A percentile compares a stretch with the other conserved stretches of the same genome.
These are phyloP conservation scores for Turritis glabra DNA, from an alignment of 345 rosid genomes.

Conservation along the genomic window DNA sequence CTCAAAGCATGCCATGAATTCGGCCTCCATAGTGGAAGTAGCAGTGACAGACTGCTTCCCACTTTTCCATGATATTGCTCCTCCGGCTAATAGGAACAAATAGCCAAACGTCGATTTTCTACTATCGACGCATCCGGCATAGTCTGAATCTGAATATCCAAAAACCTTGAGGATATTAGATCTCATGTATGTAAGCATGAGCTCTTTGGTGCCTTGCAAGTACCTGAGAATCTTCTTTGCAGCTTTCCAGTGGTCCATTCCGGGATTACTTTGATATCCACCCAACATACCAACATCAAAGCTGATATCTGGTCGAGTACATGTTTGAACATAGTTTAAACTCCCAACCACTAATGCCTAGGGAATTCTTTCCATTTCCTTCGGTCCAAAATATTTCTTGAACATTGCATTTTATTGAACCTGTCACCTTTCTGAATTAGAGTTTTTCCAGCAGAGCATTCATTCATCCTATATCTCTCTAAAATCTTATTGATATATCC, in stretches of 20 bases:
- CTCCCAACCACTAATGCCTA: constrained; percentile 15
- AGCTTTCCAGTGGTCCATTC: not conserved
- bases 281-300: not conserved
- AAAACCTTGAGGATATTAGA: not conserved
- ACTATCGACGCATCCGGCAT: not conserved
- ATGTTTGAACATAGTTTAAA: not conserved
- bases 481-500: constrained; percentile 2
- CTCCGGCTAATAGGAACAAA: not conserved
- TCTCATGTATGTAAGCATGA: constrained; percentile 12
- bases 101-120: not conserved
- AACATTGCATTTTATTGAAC: not conserved
- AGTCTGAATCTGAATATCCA: constrained; percentile 17
- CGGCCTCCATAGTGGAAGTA: too few species aligned
- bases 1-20: too few species aligned
- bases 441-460: not conserved
- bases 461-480: constrained; percentile 3
- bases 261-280: not conserved
- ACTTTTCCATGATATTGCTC: not conserved
- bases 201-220: not conserved
- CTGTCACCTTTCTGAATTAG: not conserved
- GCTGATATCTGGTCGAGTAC: too few species aligned
- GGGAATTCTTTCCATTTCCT: constrained; percentile 4
- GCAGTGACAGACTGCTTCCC: too few species aligned
- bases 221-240: not conserved
- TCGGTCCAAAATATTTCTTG: not conserved